Evolutionary conservation across 306 rosid species (phyloP).

Genomic region (Quercus agrifolia): DNA sequence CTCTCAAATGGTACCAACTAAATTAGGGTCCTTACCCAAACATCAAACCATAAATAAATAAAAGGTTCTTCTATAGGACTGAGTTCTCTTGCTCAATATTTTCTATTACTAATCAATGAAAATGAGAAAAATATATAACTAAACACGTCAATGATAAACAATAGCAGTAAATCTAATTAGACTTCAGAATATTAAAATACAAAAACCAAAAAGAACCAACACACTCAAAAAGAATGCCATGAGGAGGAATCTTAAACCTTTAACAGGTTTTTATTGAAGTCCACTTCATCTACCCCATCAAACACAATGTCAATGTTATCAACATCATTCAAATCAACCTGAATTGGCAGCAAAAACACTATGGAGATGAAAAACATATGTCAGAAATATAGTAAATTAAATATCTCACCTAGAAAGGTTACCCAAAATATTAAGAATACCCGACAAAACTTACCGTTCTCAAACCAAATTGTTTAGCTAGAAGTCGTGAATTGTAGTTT

Average conservation of each 20-base stretch:
- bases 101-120: not conserved
- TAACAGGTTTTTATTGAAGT: slow-evolving; percentile 3
- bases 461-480: slow-evolving; percentile 16
- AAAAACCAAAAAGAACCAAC: not conserved
- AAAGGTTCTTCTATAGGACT: not conserved
- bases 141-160: fast-evolving
- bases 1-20: not conserved
- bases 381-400: not conserved
- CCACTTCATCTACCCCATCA: slow-evolving; percentile 21
- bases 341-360: not conserved
- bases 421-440: not conserved
- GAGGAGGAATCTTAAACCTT: slow-evolving; percentile 2
- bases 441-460: slow-evolving; percentile 1
- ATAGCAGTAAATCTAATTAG: not conserved
- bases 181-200: not conserved
- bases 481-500: slow-evolving; percentile 2
- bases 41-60: not conserved
- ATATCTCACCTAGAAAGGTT: not conserved
- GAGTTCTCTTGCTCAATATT: not conserved
- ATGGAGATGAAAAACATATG: not conserved
- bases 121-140: too few species aligned
- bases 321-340: slow-evolving; percentile 21
- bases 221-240: too few species aligned
- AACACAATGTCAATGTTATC: slow-evolving; percentile 14
- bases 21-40: not conserved